These are phyloP conservation scores for Cryptococcus wingfieldii DNA, from an alignment of 1,284 basidiomycete genomes.

Conservation along the genomic window DNA sequence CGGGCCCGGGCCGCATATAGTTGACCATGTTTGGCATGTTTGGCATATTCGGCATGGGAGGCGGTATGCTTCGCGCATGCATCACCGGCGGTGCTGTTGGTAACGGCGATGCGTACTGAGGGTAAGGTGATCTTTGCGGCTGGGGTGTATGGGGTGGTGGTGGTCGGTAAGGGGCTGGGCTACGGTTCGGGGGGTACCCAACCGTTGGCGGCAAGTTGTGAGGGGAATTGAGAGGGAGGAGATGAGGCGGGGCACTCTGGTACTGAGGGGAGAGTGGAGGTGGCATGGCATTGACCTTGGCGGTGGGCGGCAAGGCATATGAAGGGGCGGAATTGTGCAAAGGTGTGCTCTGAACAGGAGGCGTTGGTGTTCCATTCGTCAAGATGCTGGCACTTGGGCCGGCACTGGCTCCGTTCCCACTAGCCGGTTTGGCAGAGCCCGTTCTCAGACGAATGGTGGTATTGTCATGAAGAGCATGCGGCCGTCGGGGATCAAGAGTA, in stretches of 20 bases:
- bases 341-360: too few relatives aligned
- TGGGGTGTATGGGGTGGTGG: neutral
- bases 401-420: neutral
- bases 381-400: too few relatives aligned
- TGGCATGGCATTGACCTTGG: constrained; percentile 9
- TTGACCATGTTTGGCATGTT: neutral
- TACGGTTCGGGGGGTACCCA: neutral
- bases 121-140: constrained; percentile 1
- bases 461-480: constrained; percentile 40
- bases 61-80: neutral
- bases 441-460: constrained; percentile 20
- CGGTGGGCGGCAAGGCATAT: constrained; percentile 5
- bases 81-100: neutral
- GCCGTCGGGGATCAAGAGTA: constrained; percentile 39
- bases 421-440: constrained; percentile 1
- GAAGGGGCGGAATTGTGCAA: neutral
- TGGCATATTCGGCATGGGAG: neutral
- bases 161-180: neutral
- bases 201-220: neutral
- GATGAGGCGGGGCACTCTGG: constrained; percentile 11
- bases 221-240: neutral
- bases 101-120: neutral
- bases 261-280: constrained; percentile 14
- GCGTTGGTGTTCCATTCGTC: too few relatives aligned
- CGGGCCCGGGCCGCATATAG: constrained; percentile 18